Conservation (phyloP, 768 basidiomycete genomes). For the Galerina sulciceps region DNA sequence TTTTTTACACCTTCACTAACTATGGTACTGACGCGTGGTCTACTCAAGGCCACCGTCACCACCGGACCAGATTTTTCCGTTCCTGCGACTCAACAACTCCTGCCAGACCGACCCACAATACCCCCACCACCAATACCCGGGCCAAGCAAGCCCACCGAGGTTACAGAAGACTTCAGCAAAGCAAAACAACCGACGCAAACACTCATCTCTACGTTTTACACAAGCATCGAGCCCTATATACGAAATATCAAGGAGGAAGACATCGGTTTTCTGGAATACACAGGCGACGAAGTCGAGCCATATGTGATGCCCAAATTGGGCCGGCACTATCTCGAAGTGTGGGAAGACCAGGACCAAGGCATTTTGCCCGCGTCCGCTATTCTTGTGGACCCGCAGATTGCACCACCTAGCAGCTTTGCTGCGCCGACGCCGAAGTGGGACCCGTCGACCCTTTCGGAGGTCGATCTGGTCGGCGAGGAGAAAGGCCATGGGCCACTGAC, state of each 20-base stretch:
- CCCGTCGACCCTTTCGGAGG: constrained; percentile 78
- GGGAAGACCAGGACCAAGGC: constrained; percentile 88
- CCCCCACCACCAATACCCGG: constrained; percentile 70
- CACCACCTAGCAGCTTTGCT: constrained; percentile 40
- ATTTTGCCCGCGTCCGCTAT: constrained; percentile 31
- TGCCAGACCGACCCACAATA: constrained; percentile 66
- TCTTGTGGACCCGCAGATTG: constrained; percentile 33
- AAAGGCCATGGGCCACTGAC: constrained; percentile 87
- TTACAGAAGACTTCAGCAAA: constrained; percentile 89
- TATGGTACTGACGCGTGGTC: constrained; percentile 3
- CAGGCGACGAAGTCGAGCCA: constrained; percentile 88
- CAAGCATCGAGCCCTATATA: constrained; percentile 88
- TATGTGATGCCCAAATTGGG: constrained; percentile 86
- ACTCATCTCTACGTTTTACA: constrained; percentile 78
- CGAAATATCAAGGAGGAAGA: constrained; percentile 94
- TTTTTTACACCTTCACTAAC: constrained; percentile 17
- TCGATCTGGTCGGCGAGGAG: constrained; percentile 71
- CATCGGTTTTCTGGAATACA: constrained; percentile 89
- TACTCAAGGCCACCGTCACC: constrained; percentile 21
- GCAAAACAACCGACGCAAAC: constrained; percentile 77
- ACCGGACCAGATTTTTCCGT: constrained; percentile 65
- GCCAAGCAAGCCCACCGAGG: constrained; percentile 84
- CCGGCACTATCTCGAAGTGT: constrained; percentile 85
- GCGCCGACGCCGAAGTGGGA: constrained; percentile 78
- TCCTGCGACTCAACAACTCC: constrained; percentile 51